Evolutionary conservation across 306 rosid species (phyloP).

Genomic region (cucumber (Cucumis sativus)): DNA sequence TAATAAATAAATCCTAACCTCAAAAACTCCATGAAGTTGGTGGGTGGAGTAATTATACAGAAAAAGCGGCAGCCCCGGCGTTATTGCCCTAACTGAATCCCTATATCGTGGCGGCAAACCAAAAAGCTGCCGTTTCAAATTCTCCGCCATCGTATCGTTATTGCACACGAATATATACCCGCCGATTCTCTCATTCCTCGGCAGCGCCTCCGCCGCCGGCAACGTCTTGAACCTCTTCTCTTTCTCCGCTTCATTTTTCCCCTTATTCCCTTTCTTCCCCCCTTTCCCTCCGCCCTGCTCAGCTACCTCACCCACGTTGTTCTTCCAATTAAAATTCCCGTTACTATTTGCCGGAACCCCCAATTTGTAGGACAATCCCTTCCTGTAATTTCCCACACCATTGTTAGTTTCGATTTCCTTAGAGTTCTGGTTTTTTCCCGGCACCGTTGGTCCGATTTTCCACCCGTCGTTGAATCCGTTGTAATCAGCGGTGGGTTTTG

Average conservation of each 20-base stretch:
- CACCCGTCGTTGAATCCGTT: conserved; percentile 16
- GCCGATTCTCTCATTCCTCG: conserved; percentile 64
- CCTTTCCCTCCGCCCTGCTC: conserved; percentile 25
- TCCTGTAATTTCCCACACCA: conserved; percentile 26
- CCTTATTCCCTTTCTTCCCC: conserved; percentile 30
- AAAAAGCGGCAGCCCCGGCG: conserved; percentile 92
- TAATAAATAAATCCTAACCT: conserved; percentile 31
- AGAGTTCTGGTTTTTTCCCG: not conserved
- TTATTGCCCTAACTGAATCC: conserved; percentile 79
- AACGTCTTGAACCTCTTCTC: conserved; percentile 80
- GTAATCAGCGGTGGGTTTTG: not conserved
- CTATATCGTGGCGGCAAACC: conserved; percentile 91
- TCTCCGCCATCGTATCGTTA: conserved; percentile 93
- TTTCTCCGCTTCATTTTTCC: conserved; percentile 23
- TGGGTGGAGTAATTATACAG: conserved; percentile 93
- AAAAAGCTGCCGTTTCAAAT: conserved; percentile 72
- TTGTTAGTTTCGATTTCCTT: not conserved
- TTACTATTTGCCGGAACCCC: conserved; percentile 11
- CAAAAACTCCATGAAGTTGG: conserved; percentile 97
- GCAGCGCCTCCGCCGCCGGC: conserved; percentile 72
- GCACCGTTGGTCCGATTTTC: not conserved
- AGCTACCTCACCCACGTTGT: conserved; percentile 5
- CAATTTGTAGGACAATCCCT: conserved; percentile 66
- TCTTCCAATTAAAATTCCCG: conserved; percentile 27
- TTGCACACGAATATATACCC: conserved; percentile 94